phyloP scores from a whole-genome alignment of 495 filamentous ascomycete genomes.

The Pyronema domesticum region DNA sequence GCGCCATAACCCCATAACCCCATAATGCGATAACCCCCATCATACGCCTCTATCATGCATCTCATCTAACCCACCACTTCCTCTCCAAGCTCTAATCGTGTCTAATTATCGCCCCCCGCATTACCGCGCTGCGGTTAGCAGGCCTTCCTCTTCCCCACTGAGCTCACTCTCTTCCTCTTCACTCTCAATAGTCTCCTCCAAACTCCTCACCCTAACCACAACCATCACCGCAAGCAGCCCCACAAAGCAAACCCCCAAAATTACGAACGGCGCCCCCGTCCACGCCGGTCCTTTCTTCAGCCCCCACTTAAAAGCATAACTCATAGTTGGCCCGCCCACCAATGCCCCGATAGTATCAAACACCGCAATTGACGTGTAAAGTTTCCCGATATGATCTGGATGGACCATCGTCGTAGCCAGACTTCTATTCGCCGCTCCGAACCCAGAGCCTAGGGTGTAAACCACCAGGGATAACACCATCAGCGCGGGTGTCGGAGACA shows the following conservation, averaged over 20 bases:
- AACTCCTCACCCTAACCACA: not conserved
- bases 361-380: conserved; percentile 2
- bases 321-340: not conserved
- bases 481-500: not conserved
- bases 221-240: not conserved
- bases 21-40: too few species aligned
- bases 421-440: conserved; percentile 1
- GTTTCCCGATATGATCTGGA: not conserved
- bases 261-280: not conserved
- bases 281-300: not conserved
- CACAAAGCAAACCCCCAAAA: not conserved
- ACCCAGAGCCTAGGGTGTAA: conserved; percentile 4
- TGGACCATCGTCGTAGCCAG: conserved; percentile 4
- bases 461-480: not conserved
- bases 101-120: too few species aligned
- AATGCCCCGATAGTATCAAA: conserved; percentile 1
- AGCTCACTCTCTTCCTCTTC: not conserved
- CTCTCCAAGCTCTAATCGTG: too few species aligned
- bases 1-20: too few species aligned
- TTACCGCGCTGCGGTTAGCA: not conserved
- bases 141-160: not conserved
- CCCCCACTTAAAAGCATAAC: not conserved
- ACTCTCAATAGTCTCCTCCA: not conserved
- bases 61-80: too few species aligned
- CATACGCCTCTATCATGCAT: too few species aligned